These are phyloP conservation scores for Populus hybrid DNA, from an alignment of 441 rosid species.

Conservation along the genomic window DNA sequence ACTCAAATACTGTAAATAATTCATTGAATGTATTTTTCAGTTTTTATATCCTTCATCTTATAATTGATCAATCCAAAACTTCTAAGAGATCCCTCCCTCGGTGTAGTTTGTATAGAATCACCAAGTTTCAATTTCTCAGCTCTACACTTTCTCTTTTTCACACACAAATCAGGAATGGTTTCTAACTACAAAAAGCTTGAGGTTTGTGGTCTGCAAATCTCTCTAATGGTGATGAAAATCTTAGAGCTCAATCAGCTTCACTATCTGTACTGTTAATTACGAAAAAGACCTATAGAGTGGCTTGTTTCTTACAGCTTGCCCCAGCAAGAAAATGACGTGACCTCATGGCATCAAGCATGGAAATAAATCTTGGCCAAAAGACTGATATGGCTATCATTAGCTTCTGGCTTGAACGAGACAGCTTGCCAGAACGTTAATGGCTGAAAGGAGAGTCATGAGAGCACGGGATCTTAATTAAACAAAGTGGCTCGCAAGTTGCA, in stretches of 20 bases:
- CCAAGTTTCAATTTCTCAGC: too few relatives aligned
- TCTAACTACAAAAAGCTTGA: background rate
- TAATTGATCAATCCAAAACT: too few relatives aligned
- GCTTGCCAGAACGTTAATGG: background rate
- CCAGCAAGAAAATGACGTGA: conserved; percentile 12
- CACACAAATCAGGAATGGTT: background rate
- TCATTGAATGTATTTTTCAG: too few relatives aligned
- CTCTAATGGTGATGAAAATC: background rate
- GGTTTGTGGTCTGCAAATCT: background rate
- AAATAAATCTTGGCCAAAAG: background rate
- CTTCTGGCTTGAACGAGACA: conserved; percentile 1
- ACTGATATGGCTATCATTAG: background rate
- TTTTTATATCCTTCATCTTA: too few relatives aligned
- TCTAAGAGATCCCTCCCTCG: too few relatives aligned
- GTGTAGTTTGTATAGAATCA: too few relatives aligned
- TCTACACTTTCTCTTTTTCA: too few relatives aligned
- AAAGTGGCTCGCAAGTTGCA: too few relatives aligned
- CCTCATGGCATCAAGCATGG: background rate
- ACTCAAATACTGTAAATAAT: too few relatives aligned
- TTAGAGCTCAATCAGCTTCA: background rate
- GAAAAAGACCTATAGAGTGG: background rate
- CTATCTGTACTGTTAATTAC: background rate
- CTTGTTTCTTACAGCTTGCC: conserved; percentile 3
- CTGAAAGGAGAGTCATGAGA: background rate
- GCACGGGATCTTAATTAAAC: too few relatives aligned